Evolutionary conservation across 148 eudicot species (phyloP).

Genomic region (Gaultheria prostrata): DNA sequence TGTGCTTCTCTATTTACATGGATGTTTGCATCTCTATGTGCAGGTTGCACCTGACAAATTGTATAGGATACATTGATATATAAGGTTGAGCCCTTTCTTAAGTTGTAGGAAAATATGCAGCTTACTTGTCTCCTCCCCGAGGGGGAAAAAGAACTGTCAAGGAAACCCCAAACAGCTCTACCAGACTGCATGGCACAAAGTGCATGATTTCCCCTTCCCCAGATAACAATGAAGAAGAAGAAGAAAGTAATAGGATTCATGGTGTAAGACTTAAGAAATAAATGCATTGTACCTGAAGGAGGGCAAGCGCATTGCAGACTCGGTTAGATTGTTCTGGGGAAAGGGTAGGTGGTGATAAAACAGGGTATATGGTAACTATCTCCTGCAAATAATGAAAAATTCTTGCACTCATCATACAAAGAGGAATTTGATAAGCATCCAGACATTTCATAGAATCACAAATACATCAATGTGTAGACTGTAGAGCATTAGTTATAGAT

Average conservation of each 20-base stretch:
- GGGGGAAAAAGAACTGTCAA: neutral
- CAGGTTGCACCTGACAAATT: neutral
- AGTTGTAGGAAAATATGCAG: neutral
- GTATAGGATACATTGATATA: neutral
- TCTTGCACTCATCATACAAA: neutral
- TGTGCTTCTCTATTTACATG: neutral
- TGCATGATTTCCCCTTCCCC: neutral
- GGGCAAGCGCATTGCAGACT: conserved; percentile 96
- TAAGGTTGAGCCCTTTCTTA: neutral
- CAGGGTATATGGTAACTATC: conserved; percentile 85
- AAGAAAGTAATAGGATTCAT: neutral
- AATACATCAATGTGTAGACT: neutral
- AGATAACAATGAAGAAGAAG: neutral
- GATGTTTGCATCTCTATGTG: neutral
- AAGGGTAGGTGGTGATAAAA: conserved; percentile 79
- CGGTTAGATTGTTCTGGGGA: conserved; percentile 89
- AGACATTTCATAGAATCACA: neutral
- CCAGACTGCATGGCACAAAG: neutral
- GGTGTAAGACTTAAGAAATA: neutral
- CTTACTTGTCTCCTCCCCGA: neutral
- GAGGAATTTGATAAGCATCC: neutral
- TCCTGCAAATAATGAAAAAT: conserved; percentile 50
- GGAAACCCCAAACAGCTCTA: neutral
- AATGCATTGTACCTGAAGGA: conserved; percentile 57
- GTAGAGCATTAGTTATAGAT: neutral